phyloP scores from a whole-genome alignment of 2,329 filamentous ascomycete species.

The Monilinia fructigena region DNA sequence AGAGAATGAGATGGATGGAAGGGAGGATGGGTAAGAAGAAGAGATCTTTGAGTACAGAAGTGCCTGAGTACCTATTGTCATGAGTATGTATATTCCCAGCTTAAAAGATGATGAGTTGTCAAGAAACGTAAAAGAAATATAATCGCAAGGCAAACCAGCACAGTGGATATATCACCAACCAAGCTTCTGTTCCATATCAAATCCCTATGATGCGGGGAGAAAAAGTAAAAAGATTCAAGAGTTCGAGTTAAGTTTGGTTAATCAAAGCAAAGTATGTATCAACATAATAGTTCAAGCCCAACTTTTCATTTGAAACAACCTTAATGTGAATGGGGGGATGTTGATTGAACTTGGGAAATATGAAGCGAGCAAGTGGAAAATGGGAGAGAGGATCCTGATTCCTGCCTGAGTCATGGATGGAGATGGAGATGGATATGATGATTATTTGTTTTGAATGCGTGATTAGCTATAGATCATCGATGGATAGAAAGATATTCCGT shows the following conservation, averaged over 20 bases:
- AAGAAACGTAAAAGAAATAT: background rate
- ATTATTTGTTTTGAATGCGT: no score
- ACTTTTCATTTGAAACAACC: background rate
- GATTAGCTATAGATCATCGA: no score
- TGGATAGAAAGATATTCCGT: no score
- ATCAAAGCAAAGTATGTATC: background rate
- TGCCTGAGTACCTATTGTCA: background rate
- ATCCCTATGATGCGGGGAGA: background rate
- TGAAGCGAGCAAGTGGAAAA: no score
- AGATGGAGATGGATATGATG: no score
- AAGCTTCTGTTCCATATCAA: slow-evolving; percentile 9
- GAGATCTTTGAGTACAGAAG: background rate
- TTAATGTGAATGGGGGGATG: background rate
- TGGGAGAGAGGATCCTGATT: background rate
- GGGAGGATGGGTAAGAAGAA: background rate
- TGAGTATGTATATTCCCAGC: background rate
- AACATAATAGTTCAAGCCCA: no score
- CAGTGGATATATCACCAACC: background rate
- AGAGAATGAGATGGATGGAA: background rate
- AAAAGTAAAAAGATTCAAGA: background rate
- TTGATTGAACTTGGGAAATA: no score
- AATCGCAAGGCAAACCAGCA: background rate
- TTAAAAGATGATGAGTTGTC: slow-evolving; percentile 1
- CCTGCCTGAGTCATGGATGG: background rate
- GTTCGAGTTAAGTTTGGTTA: background rate